phyloP scores from a whole-genome alignment of 192 early-diverging fungal genomes.

The Entrophospora sp. region DNA sequence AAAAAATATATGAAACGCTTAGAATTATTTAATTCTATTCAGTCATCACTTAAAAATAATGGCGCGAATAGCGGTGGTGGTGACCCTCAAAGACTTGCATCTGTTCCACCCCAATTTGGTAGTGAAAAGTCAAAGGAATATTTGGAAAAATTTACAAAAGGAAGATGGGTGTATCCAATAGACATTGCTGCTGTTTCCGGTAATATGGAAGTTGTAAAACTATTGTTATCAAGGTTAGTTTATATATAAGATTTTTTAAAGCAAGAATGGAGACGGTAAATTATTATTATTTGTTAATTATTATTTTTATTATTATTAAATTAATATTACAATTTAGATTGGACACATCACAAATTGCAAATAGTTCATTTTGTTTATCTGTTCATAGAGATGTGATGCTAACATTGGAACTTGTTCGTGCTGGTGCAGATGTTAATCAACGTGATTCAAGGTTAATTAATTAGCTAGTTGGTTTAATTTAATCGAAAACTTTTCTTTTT shows the following conservation, averaged over 20 bases:
- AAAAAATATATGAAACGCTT: background rate
- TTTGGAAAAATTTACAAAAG: background rate
- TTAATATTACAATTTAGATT: slow-evolving; percentile 24
- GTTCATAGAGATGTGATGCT: slow-evolving; percentile 36
- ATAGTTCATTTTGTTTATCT: slow-evolving; percentile 26
- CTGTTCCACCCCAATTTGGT: background rate
- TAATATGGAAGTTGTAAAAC: background rate
- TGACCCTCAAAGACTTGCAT: slow-evolving; percentile 9
- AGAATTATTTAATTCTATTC: background rate
- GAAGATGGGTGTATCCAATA: background rate
- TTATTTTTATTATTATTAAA: background rate
- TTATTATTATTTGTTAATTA: background rate
- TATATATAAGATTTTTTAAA: background rate
- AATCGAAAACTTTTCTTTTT: too few species aligned
- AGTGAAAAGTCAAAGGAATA: background rate
- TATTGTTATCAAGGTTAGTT: slow-evolving; percentile 6
- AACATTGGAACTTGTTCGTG: slow-evolving; percentile 28
- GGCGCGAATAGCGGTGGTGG: background rate
- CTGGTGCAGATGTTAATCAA: slow-evolving; percentile 30
- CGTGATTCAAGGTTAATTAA: slow-evolving; percentile 17
- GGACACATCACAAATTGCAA: slow-evolving; percentile 17
- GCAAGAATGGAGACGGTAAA: background rate
- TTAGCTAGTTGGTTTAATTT: background rate
- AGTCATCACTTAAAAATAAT: too few species aligned
- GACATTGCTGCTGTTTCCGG: slow-evolving; percentile 1